These are phyloP conservation scores for Capsicum rhomboideum DNA, from an alignment of 257 asterid species.

Conservation along the genomic window DNA sequence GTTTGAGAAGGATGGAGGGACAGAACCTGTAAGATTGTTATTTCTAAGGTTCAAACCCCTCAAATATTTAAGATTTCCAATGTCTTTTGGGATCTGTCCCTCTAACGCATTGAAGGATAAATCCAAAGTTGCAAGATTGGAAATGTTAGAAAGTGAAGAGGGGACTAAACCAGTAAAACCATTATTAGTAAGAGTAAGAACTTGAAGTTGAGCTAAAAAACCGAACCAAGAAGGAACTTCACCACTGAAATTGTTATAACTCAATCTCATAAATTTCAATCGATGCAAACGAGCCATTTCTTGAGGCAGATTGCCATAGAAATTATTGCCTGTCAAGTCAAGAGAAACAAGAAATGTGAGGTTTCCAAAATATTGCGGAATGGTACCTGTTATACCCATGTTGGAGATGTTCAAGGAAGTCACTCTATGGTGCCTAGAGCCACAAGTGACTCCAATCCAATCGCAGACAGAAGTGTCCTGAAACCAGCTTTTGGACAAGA, in stretches of 20 bases:
- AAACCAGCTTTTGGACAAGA: slow-evolving; percentile 8
- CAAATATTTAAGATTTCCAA: background rate
- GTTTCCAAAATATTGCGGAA: background rate
- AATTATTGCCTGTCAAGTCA: background rate
- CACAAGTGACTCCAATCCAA: slow-evolving; percentile 16
- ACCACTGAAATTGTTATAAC: background rate
- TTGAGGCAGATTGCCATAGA: background rate
- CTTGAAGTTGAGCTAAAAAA: background rate
- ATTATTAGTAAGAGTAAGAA: background rate
- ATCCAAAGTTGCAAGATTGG: background rate
- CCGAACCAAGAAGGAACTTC: background rate
- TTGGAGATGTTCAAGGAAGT: background rate
- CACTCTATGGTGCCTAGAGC: background rate
- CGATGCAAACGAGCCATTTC: background rate
- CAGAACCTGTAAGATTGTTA: background rate
- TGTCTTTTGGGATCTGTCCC: background rate
- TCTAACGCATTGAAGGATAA: background rate
- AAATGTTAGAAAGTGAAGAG: background rate
- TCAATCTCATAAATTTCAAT: background rate
- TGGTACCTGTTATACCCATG: slow-evolving; percentile 1
- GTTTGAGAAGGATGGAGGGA: background rate
- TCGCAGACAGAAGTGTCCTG: background rate
- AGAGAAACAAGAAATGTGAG: slow-evolving; percentile 5
- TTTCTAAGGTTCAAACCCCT: background rate
- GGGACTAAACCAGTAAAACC: slow-evolving; percentile 1